Evolutionary conservation across 768 basidiomycete species (phyloP), one percentile per base, ranked within the genome.

Genomic region (Sutorius australiensis): DNA sequence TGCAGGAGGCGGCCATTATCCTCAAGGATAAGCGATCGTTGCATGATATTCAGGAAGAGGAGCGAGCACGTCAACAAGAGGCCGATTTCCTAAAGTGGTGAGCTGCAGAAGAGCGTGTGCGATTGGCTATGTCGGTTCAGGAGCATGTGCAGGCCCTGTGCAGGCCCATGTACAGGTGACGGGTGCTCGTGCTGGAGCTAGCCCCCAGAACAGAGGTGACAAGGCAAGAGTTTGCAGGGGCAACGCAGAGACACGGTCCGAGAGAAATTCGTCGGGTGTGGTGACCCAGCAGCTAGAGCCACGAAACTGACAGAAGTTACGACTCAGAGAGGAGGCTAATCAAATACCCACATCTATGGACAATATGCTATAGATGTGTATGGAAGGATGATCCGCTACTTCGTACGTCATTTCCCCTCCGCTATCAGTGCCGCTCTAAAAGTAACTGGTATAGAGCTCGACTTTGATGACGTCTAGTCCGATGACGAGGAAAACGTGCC

Each of bases 61-160:
- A 94, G 65, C 73, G 72, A 32, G 80, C 78, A 38, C 76, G 77
- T 27, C 81, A 78, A 55, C 78, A 76, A 45, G 92, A 95, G 68
- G 82, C 75, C 4, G 89, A 89, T 54, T 98, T 97, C 65, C 67
- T 95, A 67, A 79, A 74, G 60, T 97, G 94, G 94, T 97, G 93
- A 92, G 75, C 81, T 1, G 83, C 77, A 68, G 90, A 92, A 67
- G 83, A 80, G 61, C 76, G 88, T 14, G 67, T 89, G n/a, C 77
- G 71, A 57, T 57, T 73, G 32, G 84, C 87, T 67, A 73, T 74
- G 48, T 49, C 44, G 36, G 51, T 28, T 16, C 54, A 47, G 31
- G 55, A 45, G 16, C 47, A 33, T 27, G 32, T 1, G n/a, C 37
- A 5, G 6, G 41, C 0, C 24, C 24, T 27, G 32, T 1, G n/a